Base-by-base conservation (phyloP, 2,329 filamentous ascomycete species). In the Cladobotryum protrusum region DNA sequence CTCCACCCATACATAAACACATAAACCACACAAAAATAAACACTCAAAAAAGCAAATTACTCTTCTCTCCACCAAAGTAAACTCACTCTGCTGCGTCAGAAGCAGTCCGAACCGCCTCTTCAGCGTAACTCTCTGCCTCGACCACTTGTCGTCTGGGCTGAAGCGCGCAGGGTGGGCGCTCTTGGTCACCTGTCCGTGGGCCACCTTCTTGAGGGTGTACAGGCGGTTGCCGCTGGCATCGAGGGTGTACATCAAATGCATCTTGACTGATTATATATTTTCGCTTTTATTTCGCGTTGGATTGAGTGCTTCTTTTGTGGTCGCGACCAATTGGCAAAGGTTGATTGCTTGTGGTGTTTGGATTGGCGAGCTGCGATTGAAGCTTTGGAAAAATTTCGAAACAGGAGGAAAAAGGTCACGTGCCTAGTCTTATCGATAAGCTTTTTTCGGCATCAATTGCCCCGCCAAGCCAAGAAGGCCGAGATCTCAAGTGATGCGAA, bases 81-180 rank as follows among this genome's bases (percentile, higher is more conserved):
- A 73, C 74, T 56, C 57, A 80, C 77, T 75, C 67, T 75, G 86
- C 78, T 95, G 89, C 48, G 87, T 93, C 68, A 96, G 74, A 55
- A 97, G 82, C 56, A 96, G 78, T 44, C 86, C 86, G 67, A 95
- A 97, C 65, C 93, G 81, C 76, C 88, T 90, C 85, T 96, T 96
- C 63, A 97, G 79, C 17, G 90, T 95, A 45, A 97, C 90, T 61
- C 93, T 84, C 75, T 97, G 92, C 67, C 89, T 87, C 64, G 90
- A 96, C 81, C 95, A 97, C 79, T 96, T 96, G 79, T 99, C 93
- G 73, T 99, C 93, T 56, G 93, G 93, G 43, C 89, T 96, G 78
- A 97, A 99, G 60, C 93, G 82, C 40, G 93, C 93, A 43, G 93
- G 92, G 75, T 97, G 92, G 50, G 93, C 93, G 48, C 87, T 93